These are phyloP conservation scores for Entonaema liquescens DNA, from an alignment of 495 filamentous ascomycete species.

Conservation along the genomic window DNA sequence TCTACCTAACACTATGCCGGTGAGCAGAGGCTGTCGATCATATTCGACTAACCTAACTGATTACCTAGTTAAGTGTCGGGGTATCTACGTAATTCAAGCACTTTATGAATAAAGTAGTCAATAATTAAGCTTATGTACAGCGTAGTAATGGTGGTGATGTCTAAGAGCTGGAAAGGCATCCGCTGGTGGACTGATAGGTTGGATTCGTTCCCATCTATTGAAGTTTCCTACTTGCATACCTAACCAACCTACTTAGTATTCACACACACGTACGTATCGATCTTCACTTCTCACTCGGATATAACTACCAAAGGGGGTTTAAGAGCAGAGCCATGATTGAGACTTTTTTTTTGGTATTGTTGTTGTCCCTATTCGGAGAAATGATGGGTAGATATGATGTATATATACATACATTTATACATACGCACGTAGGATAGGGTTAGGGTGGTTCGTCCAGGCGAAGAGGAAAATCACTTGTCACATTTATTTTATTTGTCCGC, in stretches of 20 bases:
- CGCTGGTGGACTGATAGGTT: neutral
- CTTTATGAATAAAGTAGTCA: neutral
- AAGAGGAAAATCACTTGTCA: too few relatives aligned
- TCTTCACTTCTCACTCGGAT: slow-evolving; percentile 22
- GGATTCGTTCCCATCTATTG: neutral
- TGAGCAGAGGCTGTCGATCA: slow-evolving; percentile 13
- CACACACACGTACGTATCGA: neutral
- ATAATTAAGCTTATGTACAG: neutral
- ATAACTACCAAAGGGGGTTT: slow-evolving; percentile 26
- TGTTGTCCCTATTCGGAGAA: too few relatives aligned
- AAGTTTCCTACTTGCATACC: neutral
- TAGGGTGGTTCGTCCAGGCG: too few relatives aligned
- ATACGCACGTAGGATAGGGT: neutral
- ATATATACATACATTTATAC: too few relatives aligned
- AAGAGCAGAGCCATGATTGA: neutral
- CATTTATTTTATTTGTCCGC: too few relatives aligned
- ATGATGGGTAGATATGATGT: too few relatives aligned
- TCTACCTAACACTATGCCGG: slow-evolving; percentile 6
- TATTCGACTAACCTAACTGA: neutral
- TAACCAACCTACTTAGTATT: neutral
- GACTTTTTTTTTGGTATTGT: too few relatives aligned
- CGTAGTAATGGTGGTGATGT: neutral
- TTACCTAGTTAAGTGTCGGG: neutral
- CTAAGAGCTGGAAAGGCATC: neutral
- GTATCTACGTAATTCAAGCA: slow-evolving; percentile 22